phyloP scores from a whole-genome alignment of 2,329 filamentous ascomycete species.

The Diplodia mutila region DNA sequence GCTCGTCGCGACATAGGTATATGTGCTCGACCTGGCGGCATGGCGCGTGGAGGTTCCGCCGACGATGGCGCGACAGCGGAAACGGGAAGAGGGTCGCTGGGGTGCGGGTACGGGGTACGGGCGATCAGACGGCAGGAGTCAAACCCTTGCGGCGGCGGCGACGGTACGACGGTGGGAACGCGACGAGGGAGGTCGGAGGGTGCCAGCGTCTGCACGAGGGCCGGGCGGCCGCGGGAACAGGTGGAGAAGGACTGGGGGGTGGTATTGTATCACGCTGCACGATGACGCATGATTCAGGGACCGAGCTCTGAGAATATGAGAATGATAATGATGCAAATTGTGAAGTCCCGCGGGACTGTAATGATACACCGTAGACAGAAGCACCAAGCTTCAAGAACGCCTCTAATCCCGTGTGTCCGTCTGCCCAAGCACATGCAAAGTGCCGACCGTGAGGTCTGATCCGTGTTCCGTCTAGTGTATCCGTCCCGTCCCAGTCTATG shows the following conservation, averaged over 20 bases:
- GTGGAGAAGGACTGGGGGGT: neutral
- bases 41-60: neutral
- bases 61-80: neutral
- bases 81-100: neutral
- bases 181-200: slow-evolving; percentile 1
- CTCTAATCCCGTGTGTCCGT: slow-evolving; percentile 2
- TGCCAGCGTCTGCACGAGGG: neutral
- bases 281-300: slow-evolving; percentile 13
- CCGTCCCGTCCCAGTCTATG: slow-evolving; percentile 7
- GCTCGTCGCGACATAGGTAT: slow-evolving; percentile 5
- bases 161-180: slow-evolving; percentile 9
- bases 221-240: neutral
- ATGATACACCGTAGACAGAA: slow-evolving; percentile 15
- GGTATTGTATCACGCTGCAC: neutral
- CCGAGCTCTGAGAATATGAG: neutral
- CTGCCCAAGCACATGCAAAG: neutral
- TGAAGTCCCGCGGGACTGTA: neutral
- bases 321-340: neutral
- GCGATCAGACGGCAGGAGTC: slow-evolving; percentile 14
- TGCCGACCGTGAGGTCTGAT: slow-evolving; percentile 14
- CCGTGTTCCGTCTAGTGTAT: slow-evolving; percentile 13
- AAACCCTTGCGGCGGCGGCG: neutral
- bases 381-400: slow-evolving; percentile 6
- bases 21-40: neutral
- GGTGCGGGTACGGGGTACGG: slow-evolving; percentile 3